Evolutionary conservation across 2,329 filamentous ascomycete genomes (phyloP).

Genomic region (Acrocalymma vagum): DNA sequence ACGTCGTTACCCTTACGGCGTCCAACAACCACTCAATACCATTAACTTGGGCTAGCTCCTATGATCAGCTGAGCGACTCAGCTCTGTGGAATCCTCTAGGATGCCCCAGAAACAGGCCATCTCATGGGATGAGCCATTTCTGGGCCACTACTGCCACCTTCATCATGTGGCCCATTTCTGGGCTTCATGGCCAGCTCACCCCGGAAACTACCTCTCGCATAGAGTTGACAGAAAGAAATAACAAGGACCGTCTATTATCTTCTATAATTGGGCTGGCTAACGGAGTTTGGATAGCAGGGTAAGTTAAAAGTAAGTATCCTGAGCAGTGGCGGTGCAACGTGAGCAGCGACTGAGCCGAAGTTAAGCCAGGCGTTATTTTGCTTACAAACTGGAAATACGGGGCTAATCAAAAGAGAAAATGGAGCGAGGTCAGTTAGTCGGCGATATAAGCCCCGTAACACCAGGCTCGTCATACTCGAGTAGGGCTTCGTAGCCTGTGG

Average conservation of each 20-base stretch:
- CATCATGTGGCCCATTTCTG: conserved; percentile 8
- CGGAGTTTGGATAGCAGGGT: conserved; percentile 14
- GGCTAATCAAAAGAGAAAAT: no score
- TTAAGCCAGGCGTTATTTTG: conserved; percentile 12
- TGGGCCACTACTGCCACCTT: conserved; percentile 6
- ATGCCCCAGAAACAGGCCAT: not conserved
- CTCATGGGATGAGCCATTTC: not conserved
- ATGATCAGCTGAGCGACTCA: not conserved
- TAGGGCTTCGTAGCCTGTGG: no score
- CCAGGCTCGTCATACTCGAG: no score
- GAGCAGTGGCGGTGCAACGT: conserved; percentile 10
- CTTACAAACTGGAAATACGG: no score
- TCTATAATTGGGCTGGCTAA: conserved; percentile 14
- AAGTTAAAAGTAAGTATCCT: conserved; percentile 11
- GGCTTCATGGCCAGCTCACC: conserved; percentile 11
- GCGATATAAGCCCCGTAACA: no score
- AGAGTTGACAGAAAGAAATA: conserved; percentile 17
- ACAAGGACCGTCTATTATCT: no score
- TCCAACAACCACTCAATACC: conserved; percentile 3
- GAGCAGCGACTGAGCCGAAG: conserved; percentile 12
- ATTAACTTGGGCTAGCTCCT: conserved; percentile 3
- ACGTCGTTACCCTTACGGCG: no score
- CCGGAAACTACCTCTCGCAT: conserved; percentile 7
- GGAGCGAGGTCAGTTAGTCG: no score
- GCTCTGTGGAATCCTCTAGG: not conserved